Conservation (phyloP, 306 rosid species). For the Rubus parviflorus region DNA sequence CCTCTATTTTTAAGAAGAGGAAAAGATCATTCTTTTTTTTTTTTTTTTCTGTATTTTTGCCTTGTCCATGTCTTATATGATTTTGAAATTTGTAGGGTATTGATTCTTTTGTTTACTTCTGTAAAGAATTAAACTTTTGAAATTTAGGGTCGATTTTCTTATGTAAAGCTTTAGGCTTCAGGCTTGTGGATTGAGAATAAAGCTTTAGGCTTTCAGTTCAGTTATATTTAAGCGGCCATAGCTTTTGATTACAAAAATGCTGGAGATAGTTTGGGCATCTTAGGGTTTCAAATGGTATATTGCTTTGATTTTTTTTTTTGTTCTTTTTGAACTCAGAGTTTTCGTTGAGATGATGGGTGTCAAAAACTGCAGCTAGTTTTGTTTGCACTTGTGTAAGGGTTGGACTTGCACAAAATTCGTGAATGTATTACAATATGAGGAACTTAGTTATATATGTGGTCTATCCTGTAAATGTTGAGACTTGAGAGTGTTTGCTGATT, state of each 20-base stretch:
- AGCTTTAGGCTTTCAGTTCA: not conserved
- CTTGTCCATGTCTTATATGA: not conserved
- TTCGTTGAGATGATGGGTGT: not conserved
- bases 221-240: not conserved
- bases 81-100: not conserved
- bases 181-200: not conserved
- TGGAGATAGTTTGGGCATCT: not conserved
- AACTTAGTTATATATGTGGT: not conserved
- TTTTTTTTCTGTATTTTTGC: not conserved
- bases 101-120: not conserved
- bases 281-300: not conserved
- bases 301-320: not conserved
- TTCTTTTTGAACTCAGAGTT: not conserved
- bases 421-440: not conserved
- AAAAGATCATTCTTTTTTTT: not conserved
- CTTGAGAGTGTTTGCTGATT: not conserved
- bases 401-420: not conserved
- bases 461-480: no score
- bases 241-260: not conserved
- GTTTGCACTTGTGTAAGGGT: not conserved
- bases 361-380: not conserved
- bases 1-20: not conserved
- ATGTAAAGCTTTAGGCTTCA: not conserved
- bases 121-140: not conserved
- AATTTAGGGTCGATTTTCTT: not conserved